These are phyloP conservation scores for Cinnamomum chago DNA, from an alignment of 164 flowering plant genomes.

Conservation along the genomic window DNA sequence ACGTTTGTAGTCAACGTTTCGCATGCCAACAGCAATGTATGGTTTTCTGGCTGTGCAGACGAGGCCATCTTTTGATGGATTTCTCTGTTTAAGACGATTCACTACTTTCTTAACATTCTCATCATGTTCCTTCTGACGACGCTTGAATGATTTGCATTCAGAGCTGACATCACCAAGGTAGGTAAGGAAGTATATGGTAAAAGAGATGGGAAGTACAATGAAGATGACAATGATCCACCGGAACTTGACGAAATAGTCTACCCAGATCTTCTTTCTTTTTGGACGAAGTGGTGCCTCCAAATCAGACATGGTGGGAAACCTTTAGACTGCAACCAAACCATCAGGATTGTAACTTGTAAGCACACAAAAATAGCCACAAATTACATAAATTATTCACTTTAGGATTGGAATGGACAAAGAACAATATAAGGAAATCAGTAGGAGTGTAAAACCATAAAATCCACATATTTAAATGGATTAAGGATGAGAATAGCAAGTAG, in stretches of 20 bases:
- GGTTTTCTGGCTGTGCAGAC: slow-evolving; percentile 99
- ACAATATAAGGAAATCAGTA: too few relatives aligned
- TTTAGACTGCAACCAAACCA: background rate
- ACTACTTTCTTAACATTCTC: slow-evolving; percentile 90
- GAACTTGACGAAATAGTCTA: slow-evolving; percentile 81
- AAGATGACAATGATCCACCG: slow-evolving; percentile 93
- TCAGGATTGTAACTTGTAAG: background rate
- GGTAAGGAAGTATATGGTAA: slow-evolving; percentile 70
- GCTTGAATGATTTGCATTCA: slow-evolving; percentile 76
- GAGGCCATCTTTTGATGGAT: slow-evolving; percentile 86
- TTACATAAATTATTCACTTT: too few relatives aligned
- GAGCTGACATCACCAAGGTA: slow-evolving; percentile 93
- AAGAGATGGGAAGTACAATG: slow-evolving; percentile 92
- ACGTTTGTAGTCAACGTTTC: slow-evolving; percentile 96
- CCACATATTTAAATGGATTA: too few relatives aligned
- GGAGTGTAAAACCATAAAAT: too few relatives aligned
- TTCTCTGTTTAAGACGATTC: slow-evolving; percentile 83
- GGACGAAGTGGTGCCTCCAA: slow-evolving; percentile 87
- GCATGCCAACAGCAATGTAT: slow-evolving; percentile 97
- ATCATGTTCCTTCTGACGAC: slow-evolving; percentile 92
- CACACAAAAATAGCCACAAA: too few relatives aligned
- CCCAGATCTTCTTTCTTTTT: slow-evolving; percentile 93
- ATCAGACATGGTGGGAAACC: slow-evolving; percentile 57
- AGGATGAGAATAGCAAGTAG: too few relatives aligned
- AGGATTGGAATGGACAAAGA: too few relatives aligned